These are phyloP conservation scores for Pichia thaimueangensis DNA, from an alignment of 805 yeast species.

Conservation along the genomic window DNA sequence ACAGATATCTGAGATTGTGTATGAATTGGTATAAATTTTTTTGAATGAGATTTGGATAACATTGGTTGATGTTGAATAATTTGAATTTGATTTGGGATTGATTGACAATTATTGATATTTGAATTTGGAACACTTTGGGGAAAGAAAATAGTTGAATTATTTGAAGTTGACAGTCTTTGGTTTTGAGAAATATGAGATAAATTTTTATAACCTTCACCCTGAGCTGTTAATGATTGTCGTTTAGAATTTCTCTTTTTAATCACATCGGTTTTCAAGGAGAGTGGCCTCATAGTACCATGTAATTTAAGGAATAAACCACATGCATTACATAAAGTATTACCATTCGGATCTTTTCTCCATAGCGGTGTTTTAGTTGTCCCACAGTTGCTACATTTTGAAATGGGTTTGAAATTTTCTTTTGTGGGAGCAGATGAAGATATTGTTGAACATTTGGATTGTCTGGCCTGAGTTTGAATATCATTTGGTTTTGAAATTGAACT, in stretches of 20 bases:
- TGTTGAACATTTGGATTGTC: slow-evolving; percentile 7
- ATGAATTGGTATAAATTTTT: neutral
- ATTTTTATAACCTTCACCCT: slow-evolving; percentile 17
- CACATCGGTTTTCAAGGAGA: slow-evolving; percentile 64
- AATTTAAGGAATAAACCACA: slow-evolving; percentile 56
- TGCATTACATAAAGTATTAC: slow-evolving; percentile 58
- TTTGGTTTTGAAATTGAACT: slow-evolving; percentile 9
- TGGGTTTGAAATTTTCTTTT: slow-evolving; percentile 12
- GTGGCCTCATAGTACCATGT: slow-evolving; percentile 57
- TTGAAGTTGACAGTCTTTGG: neutral
- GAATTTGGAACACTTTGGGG: slow-evolving; percentile 10
- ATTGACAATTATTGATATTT: neutral
- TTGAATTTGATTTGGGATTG: slow-evolving; percentile 8
- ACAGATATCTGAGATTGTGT: slow-evolving; percentile 1
- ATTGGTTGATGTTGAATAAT: neutral
- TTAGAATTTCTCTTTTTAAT: slow-evolving; percentile 52
- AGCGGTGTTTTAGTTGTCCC: slow-evolving; percentile 55
- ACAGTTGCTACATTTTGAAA: slow-evolving; percentile 48
- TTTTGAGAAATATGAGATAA: slow-evolving; percentile 7
- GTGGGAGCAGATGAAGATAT: slow-evolving; percentile 18
- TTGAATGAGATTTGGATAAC: neutral
- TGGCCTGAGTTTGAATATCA: slow-evolving; percentile 7
- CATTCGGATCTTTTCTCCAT: slow-evolving; percentile 55
- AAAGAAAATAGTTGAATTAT: neutral
- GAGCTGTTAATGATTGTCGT: slow-evolving; percentile 23